Base-by-base conservation (phyloP, 1,284 basidiomycete species). In the Heterobasidion irregulare region DNA sequence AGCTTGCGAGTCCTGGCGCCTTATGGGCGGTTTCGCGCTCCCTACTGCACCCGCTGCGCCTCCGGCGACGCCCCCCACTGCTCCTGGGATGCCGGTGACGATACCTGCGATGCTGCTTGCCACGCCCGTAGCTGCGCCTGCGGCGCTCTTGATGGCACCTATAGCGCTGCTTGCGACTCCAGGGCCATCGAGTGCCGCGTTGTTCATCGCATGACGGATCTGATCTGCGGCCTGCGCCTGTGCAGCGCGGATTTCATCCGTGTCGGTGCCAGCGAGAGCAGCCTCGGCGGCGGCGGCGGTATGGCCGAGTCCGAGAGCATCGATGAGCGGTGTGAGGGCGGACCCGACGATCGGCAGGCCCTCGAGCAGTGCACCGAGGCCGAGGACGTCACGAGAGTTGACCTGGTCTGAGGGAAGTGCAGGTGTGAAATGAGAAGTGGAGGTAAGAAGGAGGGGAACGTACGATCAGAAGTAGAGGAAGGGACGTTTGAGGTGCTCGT, bases 311-410 rank as follows among this genome's bases (percentile, higher is more conserved):
- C 32, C 47, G n/a, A 52, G 26, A 1, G 15, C 2, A 0, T 52
- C 32, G 6, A 55, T 4, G 26, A 58, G 1, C 36, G 52, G 50
- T 33, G 10, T 18, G 36, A 55, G 45, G 3, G 33, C 15, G 12
- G 16, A 0, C 12, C 59, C 61, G 33, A 62, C 52, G 43, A 62
- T 10, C 9, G 61, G 61, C 10, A 62, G 54, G 6, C 47, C 51
- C 36, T 47, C 50, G n/a, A 61, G 18, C 4, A 47, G 4, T 8
- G 1, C 38, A 12, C 47, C 50, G n/a, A 59, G 16, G 41, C 8
- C 19, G 9, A 46, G 44, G 2, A 54, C 18, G 3, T 56, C 19
- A 32, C 59, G 56, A 7, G 46, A 16, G 16, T 51, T 55, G 18
- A 56, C 18, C 7, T 35, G n/a, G 15, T n/a, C 52, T 51, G 18